Evolutionary conservation across 805 yeast genomes (phyloP).

Genomic region (Saturnispora besseyi): DNA sequence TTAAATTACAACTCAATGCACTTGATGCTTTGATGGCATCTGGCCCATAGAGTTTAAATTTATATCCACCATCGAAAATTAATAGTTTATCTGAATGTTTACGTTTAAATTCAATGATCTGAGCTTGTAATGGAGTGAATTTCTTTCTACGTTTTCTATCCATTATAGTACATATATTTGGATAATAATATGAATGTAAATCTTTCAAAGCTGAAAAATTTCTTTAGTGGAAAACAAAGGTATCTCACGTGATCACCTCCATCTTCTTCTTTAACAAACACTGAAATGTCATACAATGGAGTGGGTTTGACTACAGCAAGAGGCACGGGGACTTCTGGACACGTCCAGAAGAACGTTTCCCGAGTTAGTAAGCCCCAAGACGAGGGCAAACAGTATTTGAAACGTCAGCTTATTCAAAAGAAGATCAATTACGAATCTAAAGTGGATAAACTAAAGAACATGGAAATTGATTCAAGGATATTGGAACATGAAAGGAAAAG

Average conservation of each 20-base stretch:
- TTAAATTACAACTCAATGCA: conserved; percentile 58
- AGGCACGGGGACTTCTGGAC: conserved; percentile 59
- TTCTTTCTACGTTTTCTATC: conserved; percentile 14
- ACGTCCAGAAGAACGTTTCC: conserved; percentile 39
- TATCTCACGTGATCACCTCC: not conserved
- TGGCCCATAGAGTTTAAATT: conserved; percentile 75
- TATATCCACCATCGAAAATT: conserved; percentile 86
- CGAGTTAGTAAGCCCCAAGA: conserved; percentile 19
- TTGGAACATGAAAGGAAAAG: conserved; percentile 31
- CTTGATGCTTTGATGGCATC: conserved; percentile 70
- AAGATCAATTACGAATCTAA: conserved; percentile 11
- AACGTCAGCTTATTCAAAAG: conserved; percentile 25
- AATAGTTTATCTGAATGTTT: conserved; percentile 58
- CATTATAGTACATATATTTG: not conserved
- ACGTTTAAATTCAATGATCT: conserved; percentile 57
- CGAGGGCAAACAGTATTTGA: conserved; percentile 30
- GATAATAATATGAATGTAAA: not conserved
- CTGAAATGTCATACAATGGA: conserved; percentile 46
- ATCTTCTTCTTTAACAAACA: not conserved
- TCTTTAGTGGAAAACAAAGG: no score
- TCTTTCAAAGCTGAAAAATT: not conserved
- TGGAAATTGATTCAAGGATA: conserved; percentile 23
- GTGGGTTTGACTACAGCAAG: conserved; percentile 48
- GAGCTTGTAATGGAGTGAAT: conserved; percentile 75
- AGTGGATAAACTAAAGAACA: conserved; percentile 6